phyloP scores from a whole-genome alignment of 257 asterid genomes.

The Plantago elongata region DNA sequence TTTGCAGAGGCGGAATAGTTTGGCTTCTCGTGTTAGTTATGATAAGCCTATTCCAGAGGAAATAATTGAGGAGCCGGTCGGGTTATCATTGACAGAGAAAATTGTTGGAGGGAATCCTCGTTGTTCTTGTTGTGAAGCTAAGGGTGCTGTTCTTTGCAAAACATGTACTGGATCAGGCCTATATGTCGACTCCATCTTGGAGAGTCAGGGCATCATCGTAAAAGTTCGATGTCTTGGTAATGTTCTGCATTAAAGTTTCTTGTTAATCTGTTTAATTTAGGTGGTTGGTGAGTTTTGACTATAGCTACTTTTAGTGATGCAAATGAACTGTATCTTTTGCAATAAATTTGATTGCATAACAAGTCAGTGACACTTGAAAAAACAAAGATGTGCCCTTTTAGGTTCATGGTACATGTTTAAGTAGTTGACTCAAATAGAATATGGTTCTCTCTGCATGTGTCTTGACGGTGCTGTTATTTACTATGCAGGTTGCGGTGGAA shows the following conservation, averaged over 20 bases:
- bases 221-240: conserved; percentile 68
- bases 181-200: conserved; percentile 64
- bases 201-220: conserved; percentile 69
- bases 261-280: background rate
- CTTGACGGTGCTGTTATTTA: background rate
- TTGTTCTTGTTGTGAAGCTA: conserved; percentile 45
- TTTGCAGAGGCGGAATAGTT: conserved; percentile 37
- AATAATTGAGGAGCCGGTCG: conserved; percentile 51
- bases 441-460: background rate
- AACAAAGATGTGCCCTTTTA: no score
- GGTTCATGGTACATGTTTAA: no score
- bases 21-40: conserved; percentile 50
- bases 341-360: background rate
- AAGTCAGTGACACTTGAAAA: background rate
- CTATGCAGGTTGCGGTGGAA: conserved; percentile 59
- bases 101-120: conserved; percentile 40
- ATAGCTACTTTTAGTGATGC: no score
- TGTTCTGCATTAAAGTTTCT: background rate
- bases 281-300: background rate
- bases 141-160: conserved; percentile 62
- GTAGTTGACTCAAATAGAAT: background rate
- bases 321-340: no score
- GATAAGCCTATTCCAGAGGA: conserved; percentile 57
- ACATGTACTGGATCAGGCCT: conserved; percentile 67
- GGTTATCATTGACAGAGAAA: conserved; percentile 37